Base-by-base conservation (phyloP, 2,329 filamentous ascomycete genomes). In the Trichoderma arundinaceum region DNA sequence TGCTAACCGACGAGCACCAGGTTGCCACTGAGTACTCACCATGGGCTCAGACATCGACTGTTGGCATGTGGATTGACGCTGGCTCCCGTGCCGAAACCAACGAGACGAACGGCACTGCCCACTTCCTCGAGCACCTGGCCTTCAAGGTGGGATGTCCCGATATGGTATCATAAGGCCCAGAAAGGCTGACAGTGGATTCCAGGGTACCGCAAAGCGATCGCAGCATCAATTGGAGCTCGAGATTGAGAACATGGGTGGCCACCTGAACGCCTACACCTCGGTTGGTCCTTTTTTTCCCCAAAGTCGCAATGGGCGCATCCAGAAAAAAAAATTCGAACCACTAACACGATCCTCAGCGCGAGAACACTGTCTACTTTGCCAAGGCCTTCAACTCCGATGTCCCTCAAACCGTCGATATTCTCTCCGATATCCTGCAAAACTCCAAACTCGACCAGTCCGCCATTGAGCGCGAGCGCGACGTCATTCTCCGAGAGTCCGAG, bases 331-430 rank as follows among this genome's bases (percentile, higher is more conserved):
- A 56, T 39, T 41, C 33, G n/a, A 63, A 41, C 51, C 44, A 33
- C 59, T 58, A 72, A 77, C 68, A 61, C 49, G 22, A 51, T 65
- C 69, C 69, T 70, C 75, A 92, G 94, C 92, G 95, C 81, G 95
- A 99, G 83, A 98, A 97, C 88, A 99, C 95, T 75, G 95, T 99
- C 78, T 99, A 99, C 88, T 99, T 98, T 82, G 95, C 95, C 82
- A 97, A 98, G 85, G 90, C 94, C 71, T 97, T 99, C 86, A 99
- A 99, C 86, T 89, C 91, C 81, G 94, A 99, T 79, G 93, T 98
- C 68, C 94, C 94, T 75, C 91, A 94, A 80, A 92, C 92, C 77
- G 95, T 99, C 81, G 93, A 99, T 81, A 98, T 99, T 76, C 92
- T 99, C 69, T 91, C 95, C 85, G 95, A 99, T 79, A 99, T 99